Evolutionary conservation across 2,329 filamentous ascomycete species (phyloP).

Genomic region (Neodidymelliopsis sp.): DNA sequence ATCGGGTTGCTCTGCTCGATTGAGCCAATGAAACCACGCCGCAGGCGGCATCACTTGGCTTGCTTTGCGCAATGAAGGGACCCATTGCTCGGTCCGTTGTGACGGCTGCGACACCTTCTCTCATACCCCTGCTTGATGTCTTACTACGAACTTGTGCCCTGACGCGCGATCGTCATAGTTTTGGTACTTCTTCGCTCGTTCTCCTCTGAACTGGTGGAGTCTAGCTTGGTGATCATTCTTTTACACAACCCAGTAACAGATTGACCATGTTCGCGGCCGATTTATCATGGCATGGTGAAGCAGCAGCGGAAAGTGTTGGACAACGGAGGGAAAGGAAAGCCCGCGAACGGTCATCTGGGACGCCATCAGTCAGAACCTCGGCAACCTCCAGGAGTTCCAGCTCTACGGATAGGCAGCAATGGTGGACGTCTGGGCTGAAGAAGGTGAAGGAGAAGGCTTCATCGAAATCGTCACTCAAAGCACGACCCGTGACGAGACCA

Average conservation of each 20-base stretch:
- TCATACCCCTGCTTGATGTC: constrained; percentile 33
- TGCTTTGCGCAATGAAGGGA: constrained; percentile 21
- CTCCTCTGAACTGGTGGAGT: constrained; percentile 23
- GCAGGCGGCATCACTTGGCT: constrained; percentile 6
- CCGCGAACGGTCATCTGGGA: constrained; percentile 32
- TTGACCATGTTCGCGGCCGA: constrained; percentile 50
- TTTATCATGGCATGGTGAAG: constrained; percentile 46
- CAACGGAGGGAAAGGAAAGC: constrained; percentile 46
- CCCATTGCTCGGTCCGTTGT: constrained; percentile 34
- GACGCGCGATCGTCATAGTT: constrained; percentile 25
- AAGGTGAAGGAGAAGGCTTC: constrained; percentile 35
- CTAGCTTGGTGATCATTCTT: constrained; percentile 25
- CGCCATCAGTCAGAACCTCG: constrained; percentile 38
- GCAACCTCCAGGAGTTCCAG: constrained; percentile 37
- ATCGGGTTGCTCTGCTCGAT: constrained; percentile 22
- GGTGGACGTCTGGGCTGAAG: constrained; percentile 45
- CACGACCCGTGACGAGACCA: constrained; percentile 13
- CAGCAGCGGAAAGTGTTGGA: constrained; percentile 50
- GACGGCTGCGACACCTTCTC: constrained; percentile 25
- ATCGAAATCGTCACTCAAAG: constrained; percentile 9
- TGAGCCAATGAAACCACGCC: constrained; percentile 42
- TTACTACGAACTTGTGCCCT: constrained; percentile 29
- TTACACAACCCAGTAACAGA: constrained; percentile 8
- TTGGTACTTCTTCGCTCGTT: constrained; percentile 25
- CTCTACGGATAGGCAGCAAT: constrained; percentile 36